These are phyloP conservation scores for Penicillium capsulatum DNA, from an alignment of 2,329 filamentous ascomycete species.

Conservation along the genomic window DNA sequence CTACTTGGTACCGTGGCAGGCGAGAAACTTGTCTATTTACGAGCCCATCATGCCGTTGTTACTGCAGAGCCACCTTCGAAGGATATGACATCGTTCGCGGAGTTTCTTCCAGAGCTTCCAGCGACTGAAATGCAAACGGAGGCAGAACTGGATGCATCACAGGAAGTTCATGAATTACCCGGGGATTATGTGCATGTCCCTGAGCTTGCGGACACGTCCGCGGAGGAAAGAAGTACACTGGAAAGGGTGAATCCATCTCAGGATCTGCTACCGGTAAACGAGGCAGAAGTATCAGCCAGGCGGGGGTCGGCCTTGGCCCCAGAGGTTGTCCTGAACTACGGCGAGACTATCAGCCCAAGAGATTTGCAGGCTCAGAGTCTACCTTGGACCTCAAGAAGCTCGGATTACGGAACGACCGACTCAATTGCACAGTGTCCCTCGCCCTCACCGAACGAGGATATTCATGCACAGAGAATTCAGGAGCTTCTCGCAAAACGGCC, in stretches of 20 bases:
- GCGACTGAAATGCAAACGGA: conserved; percentile 26
- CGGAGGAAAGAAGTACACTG: conserved; percentile 8
- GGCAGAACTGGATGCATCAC: conserved; percentile 28
- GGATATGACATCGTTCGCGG: conserved; percentile 25
- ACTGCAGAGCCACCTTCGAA: conserved; percentile 44
- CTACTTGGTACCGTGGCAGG: conserved; percentile 46
- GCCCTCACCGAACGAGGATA: conserved; percentile 18
- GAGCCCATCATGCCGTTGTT: conserved; percentile 53
- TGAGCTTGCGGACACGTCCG: conserved; percentile 41
- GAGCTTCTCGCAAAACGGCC: conserved; percentile 39
- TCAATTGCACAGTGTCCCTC: conserved; percentile 17
- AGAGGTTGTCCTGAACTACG: conserved; percentile 37
- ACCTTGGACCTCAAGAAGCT: conserved; percentile 7
- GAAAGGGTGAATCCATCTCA: background rate
- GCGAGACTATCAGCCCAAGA: background rate
- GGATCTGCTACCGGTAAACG: conserved; percentile 4
- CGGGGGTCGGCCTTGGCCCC: conserved; percentile 46
- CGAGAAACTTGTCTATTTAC: conserved; percentile 50
- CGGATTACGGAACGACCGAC: conserved; percentile 3
- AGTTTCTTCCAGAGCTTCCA: conserved; percentile 33
- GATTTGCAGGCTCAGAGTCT: conserved; percentile 1
- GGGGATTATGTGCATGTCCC: conserved; percentile 28
- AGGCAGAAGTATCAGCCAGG: conserved; percentile 35
- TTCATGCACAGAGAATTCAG: conserved; percentile 33
- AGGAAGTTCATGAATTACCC: conserved; percentile 36